phyloP scores from a whole-genome alignment of 495 filamentous ascomycete species.

The Cercophora newfieldiana region DNA sequence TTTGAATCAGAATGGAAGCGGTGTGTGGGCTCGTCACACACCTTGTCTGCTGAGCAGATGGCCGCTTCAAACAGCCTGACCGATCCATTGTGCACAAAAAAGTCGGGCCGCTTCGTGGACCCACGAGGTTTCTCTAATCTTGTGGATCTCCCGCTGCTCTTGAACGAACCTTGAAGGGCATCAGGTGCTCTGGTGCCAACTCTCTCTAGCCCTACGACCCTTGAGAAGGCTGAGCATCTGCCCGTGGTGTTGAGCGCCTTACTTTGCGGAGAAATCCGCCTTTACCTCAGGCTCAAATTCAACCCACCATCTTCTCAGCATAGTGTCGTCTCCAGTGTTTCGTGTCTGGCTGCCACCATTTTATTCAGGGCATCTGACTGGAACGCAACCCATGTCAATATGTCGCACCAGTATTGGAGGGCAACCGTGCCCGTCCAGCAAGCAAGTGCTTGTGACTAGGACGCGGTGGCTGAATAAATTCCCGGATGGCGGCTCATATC shows the following conservation, averaged over 20 bases:
- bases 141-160: background rate
- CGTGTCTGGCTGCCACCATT: background rate
- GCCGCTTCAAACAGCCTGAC: too few species aligned
- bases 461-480: background rate
- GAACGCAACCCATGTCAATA: constrained; percentile 19
- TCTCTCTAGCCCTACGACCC: background rate
- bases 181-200: background rate
- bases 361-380: constrained; percentile 1
- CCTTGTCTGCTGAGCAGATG: too few species aligned
- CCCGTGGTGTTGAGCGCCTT: background rate
- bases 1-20: too few species aligned
- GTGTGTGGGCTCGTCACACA: too few species aligned
- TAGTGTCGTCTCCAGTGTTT: too few species aligned
- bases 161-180: background rate
- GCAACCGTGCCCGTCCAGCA: background rate
- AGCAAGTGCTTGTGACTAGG: background rate
- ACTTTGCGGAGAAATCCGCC: background rate
- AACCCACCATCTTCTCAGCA: background rate
- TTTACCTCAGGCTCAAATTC: background rate
- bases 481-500: background rate
- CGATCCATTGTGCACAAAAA: too few species aligned
- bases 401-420: constrained; percentile 17
- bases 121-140: background rate
- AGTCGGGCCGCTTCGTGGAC: background rate
- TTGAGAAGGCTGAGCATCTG: background rate